Base-by-base conservation (phyloP, 306 rosid species). In the Purshia tridentata region DNA sequence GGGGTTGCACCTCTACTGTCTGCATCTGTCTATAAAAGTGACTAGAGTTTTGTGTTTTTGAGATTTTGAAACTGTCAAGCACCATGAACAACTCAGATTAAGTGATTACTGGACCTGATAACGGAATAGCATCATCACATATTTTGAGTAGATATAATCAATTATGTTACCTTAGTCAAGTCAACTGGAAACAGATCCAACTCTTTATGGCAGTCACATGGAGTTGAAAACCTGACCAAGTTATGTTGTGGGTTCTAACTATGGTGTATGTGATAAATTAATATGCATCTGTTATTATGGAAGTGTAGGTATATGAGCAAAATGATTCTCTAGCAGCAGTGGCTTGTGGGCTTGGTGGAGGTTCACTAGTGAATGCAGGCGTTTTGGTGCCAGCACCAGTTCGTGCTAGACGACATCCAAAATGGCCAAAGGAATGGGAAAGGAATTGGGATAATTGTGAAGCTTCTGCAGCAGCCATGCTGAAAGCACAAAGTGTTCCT, bases 361-460 rank as follows among this genome's bases (percentile, higher is more conserved):
- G 81, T 71, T 81, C 78, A 45, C 72, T 81, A 41, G 77, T 71
- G 78, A 81, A 81, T 76, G 81, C 84, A 48, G 84, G 81, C 58
- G 81, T 81, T 44, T 58, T 81, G 74, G 35, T 81, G 52, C 81
- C 84, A 19, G 54, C 81, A 72, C 75, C 81, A 13, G 77, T 52
- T 66, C 61, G 61, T 23, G 77, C 64, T 37, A 72, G 84, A 59
- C 74, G 81, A 39, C 49, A 72, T 76, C 77, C 81, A 6, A 81
- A 65, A 48, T 81, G 84, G 78, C 84, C 84, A 76, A 76, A 76
- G 44, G 84, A 76, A 58, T 81, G 84, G 84, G 84, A 76, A 71
- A 66, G 71, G 41, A 76, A 76, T 81, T 81, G 84, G 81, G 67
- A 47, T 23, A 56, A 47, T 41, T 76, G 81, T 76, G 81, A 81